Evolutionary conservation across 306 rosid genomes (phyloP).

Genomic region (Carpinus viminea): DNA sequence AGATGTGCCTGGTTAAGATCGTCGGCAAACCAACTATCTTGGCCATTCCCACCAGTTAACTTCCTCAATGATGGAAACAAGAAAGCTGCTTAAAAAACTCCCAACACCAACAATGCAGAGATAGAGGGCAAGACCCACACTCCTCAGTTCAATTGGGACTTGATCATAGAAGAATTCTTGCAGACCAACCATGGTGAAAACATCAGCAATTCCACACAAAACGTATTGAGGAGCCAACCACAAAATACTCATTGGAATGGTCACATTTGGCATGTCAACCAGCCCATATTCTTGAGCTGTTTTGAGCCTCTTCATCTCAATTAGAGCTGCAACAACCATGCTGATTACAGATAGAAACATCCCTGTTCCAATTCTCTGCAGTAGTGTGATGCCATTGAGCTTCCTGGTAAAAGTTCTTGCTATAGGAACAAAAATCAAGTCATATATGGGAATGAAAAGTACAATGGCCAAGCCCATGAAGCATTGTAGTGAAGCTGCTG

Average conservation of each 20-base stretch:
- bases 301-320: constrained; percentile 58
- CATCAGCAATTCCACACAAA: constrained; percentile 50
- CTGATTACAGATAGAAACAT: constrained; percentile 40
- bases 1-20: constrained; percentile 69
- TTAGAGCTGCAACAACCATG: constrained; percentile 53
- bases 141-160: constrained; percentile 58
- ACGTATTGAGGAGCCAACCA: constrained; percentile 73
- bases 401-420: not conserved
- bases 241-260: constrained; percentile 69
- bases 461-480: constrained; percentile 9
- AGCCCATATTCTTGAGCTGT: constrained; percentile 53
- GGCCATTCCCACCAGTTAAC: constrained; percentile 35
- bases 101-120: constrained; percentile 65
- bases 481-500: constrained; percentile 23
- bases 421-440: constrained; percentile 12
- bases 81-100: constrained; percentile 59
- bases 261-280: constrained; percentile 51
- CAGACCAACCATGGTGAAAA: constrained; percentile 67
- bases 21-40: constrained; percentile 52
- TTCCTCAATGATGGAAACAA: constrained; percentile 43
- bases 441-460: constrained; percentile 26
- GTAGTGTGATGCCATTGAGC: constrained; percentile 27
- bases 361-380: constrained; percentile 44
- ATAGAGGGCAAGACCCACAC: constrained; percentile 61
- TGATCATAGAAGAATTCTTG: constrained; percentile 83